A percentile compares a stretch with the other conserved stretches of the same genome.
These are phyloP conservation scores for Pichia sp. DNA, from an alignment of 1,139 yeast species.

Conservation along the genomic window DNA sequence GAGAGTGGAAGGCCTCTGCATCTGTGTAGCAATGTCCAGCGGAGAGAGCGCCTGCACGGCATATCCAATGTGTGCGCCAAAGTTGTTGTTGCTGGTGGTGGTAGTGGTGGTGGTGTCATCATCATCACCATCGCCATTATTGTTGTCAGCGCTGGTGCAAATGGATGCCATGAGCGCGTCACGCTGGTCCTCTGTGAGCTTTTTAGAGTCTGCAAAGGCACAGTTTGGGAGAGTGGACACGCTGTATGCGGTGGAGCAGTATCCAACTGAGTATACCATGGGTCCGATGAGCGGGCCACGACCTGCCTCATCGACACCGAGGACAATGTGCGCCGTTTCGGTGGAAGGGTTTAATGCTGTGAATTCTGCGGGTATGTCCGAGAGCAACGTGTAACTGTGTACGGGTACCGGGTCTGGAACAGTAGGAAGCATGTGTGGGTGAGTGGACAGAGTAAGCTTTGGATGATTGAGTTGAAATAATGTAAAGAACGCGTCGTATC, in stretches of 20 bases:
- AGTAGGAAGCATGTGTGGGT: too few relatives aligned
- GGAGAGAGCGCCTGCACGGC: conserved; percentile 83
- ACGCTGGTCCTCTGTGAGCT: conserved; percentile 67
- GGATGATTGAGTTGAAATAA: too few relatives aligned
- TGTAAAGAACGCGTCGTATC: too few relatives aligned
- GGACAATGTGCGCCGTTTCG: conserved; percentile 32
- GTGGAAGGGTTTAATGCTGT: neutral
- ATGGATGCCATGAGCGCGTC: conserved; percentile 52
- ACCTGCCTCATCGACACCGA: conserved; percentile 98
- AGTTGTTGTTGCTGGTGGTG: too few relatives aligned
- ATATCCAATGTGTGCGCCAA: conserved; percentile 77
- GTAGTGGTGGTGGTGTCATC: too few relatives aligned
- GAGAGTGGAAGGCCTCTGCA: conserved; percentile 55
- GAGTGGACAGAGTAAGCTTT: too few relatives aligned
- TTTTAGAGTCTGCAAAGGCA: conserved; percentile 93
- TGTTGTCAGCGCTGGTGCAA: conserved; percentile 29
- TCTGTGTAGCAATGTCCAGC: conserved; percentile 77
- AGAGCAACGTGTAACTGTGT: conserved; percentile 7
- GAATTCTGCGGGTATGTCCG: conserved; percentile 3
- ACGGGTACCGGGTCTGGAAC: conserved; percentile 7
- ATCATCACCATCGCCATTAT: conserved; percentile 32
- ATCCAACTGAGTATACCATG: conserved; percentile 92
- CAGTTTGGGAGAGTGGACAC: conserved; percentile 40
- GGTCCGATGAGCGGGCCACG: conserved; percentile 97
- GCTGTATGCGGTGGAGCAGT: conserved; percentile 56